A percentile compares a stretch with the other conserved stretches of the same genome.
These are phyloP conservation scores for Ampelocalamus luodianensis DNA, from an alignment of 176 grass and related monocot species.

Conservation along the genomic window DNA sequence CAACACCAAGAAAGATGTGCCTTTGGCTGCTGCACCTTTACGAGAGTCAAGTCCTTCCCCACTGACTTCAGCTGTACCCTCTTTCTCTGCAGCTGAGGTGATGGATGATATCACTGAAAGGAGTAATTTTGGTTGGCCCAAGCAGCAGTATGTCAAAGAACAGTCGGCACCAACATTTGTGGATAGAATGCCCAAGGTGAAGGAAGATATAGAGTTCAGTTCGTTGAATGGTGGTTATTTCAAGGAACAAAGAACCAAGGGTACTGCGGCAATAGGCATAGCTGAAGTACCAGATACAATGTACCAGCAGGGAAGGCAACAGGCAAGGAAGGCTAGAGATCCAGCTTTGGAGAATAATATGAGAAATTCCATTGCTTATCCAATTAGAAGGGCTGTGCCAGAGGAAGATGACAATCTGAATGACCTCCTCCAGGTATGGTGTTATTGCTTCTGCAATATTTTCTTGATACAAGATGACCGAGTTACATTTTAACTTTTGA, in stretches of 20 bases:
- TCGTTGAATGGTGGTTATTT: slow-evolving; percentile 43
- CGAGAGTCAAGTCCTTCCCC: slow-evolving; percentile 69
- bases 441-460: slow-evolving; percentile 36
- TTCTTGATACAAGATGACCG: slow-evolving; percentile 30
- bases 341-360: slow-evolving; percentile 35
- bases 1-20: slow-evolving; percentile 73
- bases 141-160: slow-evolving; percentile 60
- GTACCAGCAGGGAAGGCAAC: slow-evolving; percentile 58
- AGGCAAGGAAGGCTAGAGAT: slow-evolving; percentile 51
- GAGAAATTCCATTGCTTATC: slow-evolving; percentile 43
- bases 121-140: slow-evolving; percentile 69
- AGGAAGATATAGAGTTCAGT: slow-evolving; percentile 40
- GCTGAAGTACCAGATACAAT: slow-evolving; percentile 64
- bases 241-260: slow-evolving; percentile 56
- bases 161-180: slow-evolving; percentile 39
- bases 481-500: slow-evolving; percentile 6
- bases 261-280: slow-evolving; percentile 20
- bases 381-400: slow-evolving; percentile 41
- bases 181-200: slow-evolving; percentile 52
- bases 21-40: slow-evolving; percentile 48
- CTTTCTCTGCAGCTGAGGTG: slow-evolving; percentile 53
- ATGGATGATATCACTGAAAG: slow-evolving; percentile 65
- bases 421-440: slow-evolving; percentile 75
- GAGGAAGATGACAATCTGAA: slow-evolving; percentile 72
- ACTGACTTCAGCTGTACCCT: slow-evolving; percentile 52